Conservation (phyloP, 495 filamentous ascomycete species). For the Talaromyces nanjingensis region DNA sequence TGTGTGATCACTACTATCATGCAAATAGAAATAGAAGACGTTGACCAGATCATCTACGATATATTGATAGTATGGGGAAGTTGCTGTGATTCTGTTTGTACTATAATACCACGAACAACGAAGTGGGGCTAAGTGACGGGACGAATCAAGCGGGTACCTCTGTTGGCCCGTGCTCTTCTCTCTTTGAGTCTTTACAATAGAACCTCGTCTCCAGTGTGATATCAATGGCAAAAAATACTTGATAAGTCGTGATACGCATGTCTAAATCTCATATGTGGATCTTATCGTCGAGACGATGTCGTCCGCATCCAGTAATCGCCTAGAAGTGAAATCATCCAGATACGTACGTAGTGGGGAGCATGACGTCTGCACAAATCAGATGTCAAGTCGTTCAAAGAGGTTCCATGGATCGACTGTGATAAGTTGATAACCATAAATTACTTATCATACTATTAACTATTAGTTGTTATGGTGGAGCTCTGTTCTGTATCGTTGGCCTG, state of each 20-base stretch:
- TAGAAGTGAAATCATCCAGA: background rate
- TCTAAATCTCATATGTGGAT: background rate
- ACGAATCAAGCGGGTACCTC: background rate
- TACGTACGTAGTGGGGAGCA: background rate
- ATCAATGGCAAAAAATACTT: background rate
- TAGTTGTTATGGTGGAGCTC: background rate
- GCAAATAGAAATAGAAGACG: background rate
- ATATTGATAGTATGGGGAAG: background rate
- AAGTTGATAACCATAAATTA: background rate
- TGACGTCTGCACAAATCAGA: background rate
- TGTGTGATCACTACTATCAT: constrained; percentile 12
- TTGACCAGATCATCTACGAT: background rate
- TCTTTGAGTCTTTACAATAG: background rate
- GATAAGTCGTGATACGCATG: background rate
- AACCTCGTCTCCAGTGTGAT: background rate
- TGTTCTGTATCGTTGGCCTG: background rate
- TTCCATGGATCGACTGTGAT: background rate
- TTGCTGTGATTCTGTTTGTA: background rate
- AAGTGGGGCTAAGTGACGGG: background rate
- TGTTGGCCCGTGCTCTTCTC: background rate
- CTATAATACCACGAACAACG: background rate
- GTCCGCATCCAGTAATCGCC: background rate
- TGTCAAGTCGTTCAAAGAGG: no score
- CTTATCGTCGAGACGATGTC: background rate
- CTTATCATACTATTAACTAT: background rate